A percentile compares a stretch with the other conserved stretches of the same genome.
These are phyloP conservation scores for Leptosphaerulina australis DNA, from an alignment of 2,329 filamentous ascomycete species.

Conservation along the genomic window DNA sequence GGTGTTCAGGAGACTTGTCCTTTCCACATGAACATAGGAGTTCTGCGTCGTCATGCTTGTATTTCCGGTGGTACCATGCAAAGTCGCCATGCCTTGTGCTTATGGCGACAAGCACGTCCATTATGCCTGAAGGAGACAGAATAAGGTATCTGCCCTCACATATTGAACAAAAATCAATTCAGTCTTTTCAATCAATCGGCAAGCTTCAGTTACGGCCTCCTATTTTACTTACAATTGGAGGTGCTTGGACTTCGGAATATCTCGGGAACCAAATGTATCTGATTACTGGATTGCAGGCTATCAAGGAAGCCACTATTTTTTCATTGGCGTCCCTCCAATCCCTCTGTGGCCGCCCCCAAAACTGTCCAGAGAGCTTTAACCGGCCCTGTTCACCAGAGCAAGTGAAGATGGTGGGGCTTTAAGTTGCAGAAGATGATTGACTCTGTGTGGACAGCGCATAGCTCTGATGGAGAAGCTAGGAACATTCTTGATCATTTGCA, in stretches of 20 bases:
- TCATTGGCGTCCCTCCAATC: not conserved
- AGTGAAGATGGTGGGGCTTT: slow-evolving; percentile 6
- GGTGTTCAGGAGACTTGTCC: too few species aligned
- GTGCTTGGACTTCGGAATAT: not conserved
- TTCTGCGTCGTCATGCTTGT: too few species aligned
- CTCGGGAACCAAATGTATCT: not conserved
- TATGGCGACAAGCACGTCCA: too few species aligned
- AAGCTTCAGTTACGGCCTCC: too few species aligned
- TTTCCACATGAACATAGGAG: too few species aligned
- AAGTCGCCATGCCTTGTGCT: too few species aligned
- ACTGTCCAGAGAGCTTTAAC: not conserved
- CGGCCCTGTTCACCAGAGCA: not conserved
- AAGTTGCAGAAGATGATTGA: not conserved
- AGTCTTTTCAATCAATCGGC: too few species aligned
- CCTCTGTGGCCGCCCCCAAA: not conserved
- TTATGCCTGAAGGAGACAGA: too few species aligned
- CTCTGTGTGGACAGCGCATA: slow-evolving; percentile 1
- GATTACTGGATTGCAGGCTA: not conserved
- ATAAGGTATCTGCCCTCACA: too few species aligned
- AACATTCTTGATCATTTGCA: not conserved
- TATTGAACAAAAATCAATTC: too few species aligned
- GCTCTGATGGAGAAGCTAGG: slow-evolving; percentile 4
- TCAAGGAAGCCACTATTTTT: not conserved
- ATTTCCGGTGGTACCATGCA: too few species aligned
- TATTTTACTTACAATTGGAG: too few species aligned